Evolutionary conservation across 768 basidiomycete species (phyloP).

Genomic region (Serendipita sp.): DNA sequence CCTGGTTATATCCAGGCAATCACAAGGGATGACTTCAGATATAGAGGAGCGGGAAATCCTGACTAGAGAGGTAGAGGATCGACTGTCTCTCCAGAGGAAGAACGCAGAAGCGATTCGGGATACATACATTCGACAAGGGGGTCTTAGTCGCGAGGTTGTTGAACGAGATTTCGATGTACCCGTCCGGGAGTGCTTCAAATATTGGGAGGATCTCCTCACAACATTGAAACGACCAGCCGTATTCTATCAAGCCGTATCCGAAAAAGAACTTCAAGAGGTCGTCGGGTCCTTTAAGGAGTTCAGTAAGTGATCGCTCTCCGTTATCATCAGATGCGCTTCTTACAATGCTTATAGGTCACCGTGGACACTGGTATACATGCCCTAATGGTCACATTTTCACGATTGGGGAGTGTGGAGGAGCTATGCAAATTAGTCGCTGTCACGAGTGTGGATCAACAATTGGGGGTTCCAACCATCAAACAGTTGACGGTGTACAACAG

Average conservation of each 20-base stretch:
- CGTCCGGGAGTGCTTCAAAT: not conserved
- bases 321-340: not conserved
- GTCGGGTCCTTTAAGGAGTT: conserved; percentile 16
- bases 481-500: conserved; percentile 29
- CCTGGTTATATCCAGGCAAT: conserved; percentile 30
- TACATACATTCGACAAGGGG: not conserved
- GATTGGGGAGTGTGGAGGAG: conserved; percentile 49
- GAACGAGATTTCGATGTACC: not conserved
- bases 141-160: not conserved
- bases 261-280: conserved; percentile 36
- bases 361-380: conserved; percentile 21
- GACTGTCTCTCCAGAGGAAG: not conserved
- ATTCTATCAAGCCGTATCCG: conserved; percentile 36
- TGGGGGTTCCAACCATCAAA: conserved; percentile 31
- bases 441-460: conserved; percentile 42
- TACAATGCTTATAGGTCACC: conserved; percentile 13
- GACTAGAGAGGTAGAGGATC: not conserved
- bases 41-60: not conserved
- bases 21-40: conserved; percentile 12
- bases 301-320: not conserved
- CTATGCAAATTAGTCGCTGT: conserved; percentile 30
- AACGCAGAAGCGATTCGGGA: not conserved
- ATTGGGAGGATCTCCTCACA: not conserved
- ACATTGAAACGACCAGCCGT: not conserved
- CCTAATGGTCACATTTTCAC: conserved; percentile 47